Base-by-base conservation (phyloP, 2,329 filamentous ascomycete species). In the Trichophaea hybrida region DNA sequence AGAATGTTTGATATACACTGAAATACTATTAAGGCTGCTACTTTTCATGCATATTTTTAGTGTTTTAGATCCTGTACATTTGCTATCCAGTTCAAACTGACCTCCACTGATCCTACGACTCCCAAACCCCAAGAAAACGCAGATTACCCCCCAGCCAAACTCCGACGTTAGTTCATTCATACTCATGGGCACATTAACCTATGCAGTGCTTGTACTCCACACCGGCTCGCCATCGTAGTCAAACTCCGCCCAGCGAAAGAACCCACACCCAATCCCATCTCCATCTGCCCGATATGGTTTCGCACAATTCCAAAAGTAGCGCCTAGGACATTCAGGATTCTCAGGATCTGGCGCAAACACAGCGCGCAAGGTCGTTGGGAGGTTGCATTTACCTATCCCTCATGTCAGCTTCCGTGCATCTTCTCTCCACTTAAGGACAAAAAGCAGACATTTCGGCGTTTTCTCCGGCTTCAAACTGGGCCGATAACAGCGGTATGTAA, bases 261-360 rank as follows among this genome's bases (percentile, higher is more conserved):
- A 93, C 0, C 78, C 75, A 69, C 89, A 95, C 4, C 80, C 82
- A 2, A 32, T 44, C 4, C 50, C 65, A 31, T 70, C 73, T 5
- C 74, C 74, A 78, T 84, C 51, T 80, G 84, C 0, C 84, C 84
- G 1, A 83, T 78, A 68, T 83, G 84, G 82, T 0, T 82, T 81
- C 72, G 94, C 81, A 68, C 93, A 97, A 85, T 91, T 93, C 88
- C 89, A 94, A 73, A 94, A 93, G 70, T 97, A 94, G 67, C 78
- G 77, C 0, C 91, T 90, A 65, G 81, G 77, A 57, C 82, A 91
- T 66, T 86, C 78, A 82, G 72, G 85, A 89, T 69, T 78, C 82
- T 73, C 90, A 88, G 13, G 37, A n/a, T 48, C 40, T 12, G 55
- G 55, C 15, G 10, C 34, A 38, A 90, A 88, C 44, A 88, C 49